phyloP scores from a whole-genome alignment of 2,329 filamentous ascomycete genomes.

The Rutstroemia sp. region DNA sequence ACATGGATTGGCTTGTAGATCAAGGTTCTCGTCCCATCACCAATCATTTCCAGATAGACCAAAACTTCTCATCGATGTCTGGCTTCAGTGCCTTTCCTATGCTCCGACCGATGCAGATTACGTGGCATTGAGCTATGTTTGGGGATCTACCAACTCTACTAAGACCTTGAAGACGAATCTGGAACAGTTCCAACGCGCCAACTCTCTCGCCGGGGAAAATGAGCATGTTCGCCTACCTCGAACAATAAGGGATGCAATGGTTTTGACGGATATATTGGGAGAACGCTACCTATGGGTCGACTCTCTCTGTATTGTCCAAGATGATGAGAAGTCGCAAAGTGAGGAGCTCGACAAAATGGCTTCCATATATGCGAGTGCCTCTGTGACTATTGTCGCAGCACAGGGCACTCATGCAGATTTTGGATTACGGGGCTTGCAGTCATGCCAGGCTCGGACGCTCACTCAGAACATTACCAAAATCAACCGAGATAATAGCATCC shows the following conservation, averaged over 20 bases:
- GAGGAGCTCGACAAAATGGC: slow-evolving; percentile 22
- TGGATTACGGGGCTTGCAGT: slow-evolving; percentile 9
- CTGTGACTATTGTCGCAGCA: slow-evolving; percentile 19
- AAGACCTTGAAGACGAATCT: neutral
- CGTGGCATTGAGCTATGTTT: neutral
- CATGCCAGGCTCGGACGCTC: slow-evolving; percentile 1
- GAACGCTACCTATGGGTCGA: slow-evolving; percentile 19
- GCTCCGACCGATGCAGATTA: neutral
- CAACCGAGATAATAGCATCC: neutral
- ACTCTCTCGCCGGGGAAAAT: neutral
- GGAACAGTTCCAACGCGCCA: neutral
- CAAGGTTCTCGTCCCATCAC: neutral
- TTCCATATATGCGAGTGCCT: slow-evolving; percentile 18
- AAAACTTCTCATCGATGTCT: neutral
- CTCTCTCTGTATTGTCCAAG: slow-evolving; percentile 17
- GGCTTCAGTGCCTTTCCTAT: neutral
- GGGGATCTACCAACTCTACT: neutral
- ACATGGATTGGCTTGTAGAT: neutral
- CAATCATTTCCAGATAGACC: neutral
- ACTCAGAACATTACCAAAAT: neutral
- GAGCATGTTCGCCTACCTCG: neutral
- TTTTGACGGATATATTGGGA: slow-evolving; percentile 18
- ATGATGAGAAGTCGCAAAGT: slow-evolving; percentile 9
- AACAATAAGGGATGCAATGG: slow-evolving; percentile 19
- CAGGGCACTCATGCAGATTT: slow-evolving; percentile 20